Base-by-base conservation (phyloP, 73 alveolate species). In the Uronychia binucleata region DNA sequence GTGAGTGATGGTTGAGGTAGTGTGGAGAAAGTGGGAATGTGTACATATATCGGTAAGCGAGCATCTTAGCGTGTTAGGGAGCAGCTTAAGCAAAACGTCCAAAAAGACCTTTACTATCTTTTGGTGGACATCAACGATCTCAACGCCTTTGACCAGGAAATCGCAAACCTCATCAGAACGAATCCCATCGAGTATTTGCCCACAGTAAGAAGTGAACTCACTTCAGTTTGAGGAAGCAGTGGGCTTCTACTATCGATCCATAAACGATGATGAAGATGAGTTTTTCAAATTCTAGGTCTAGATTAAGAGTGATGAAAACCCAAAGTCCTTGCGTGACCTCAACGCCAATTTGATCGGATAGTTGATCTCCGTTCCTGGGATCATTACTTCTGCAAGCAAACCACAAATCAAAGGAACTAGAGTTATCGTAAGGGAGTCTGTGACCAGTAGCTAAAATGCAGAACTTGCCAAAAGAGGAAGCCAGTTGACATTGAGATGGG, bases 281-380 rank as follows among this genome's bases (percentile, higher is more conserved):
- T 77, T 78, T 0, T 89, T 86, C 8, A 75, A n/a, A 26, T 93
- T 93, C 81, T 80, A 93, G 78, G 97, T 93, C 19, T 81, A 86
- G 67, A 76, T 93, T 28, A 79, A 77, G 58, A 80, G 91, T 77
- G 76, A 75, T 19, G 95, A 90, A 60, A 79, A 83, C 79, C 99
- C 99, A n/a, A 80, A 90, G 75, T 86, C 88, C 94, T 88, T 94
- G 29, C 86, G 99, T 91, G 97, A 95, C 58, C 89, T 97, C 81
- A 86, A 93, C 60, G 82, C 97, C 34, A 92, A 94, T 58, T 88
- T 96, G 60, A 86, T 96, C 59, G 98, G 97, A 81, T 90, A 95
- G 90, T 80, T 96, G 87, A 94, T 97, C 0, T 96, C 92, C 19
- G 92, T 97, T 75, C 96, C 98, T 60, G 99, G 99, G 0, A 97